These are phyloP conservation scores for Trichosporon asahii DNA, from an alignment of 1,284 basidiomycete species.

Conservation along the genomic window DNA sequence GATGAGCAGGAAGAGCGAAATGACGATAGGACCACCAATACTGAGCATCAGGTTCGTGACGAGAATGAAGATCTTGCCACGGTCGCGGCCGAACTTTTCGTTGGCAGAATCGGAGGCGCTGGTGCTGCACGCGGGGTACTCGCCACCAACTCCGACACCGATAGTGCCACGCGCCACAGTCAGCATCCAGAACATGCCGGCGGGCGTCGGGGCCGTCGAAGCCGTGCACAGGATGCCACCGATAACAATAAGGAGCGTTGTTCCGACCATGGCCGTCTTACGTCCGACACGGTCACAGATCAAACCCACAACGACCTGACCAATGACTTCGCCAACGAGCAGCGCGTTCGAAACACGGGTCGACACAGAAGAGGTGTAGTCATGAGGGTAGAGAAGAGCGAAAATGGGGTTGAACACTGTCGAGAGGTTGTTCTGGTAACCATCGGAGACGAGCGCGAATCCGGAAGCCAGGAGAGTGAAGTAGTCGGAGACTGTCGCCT, in stretches of 20 bases:
- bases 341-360: constrained; percentile 35
- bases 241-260: constrained; percentile 32
- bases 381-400: constrained; percentile 20
- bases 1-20: constrained; percentile 26
- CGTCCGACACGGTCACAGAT: constrained; percentile 36
- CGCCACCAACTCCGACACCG: constrained; percentile 68
- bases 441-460: constrained; percentile 38
- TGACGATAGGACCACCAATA: constrained; percentile 28
- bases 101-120: constrained; percentile 68
- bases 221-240: constrained; percentile 31
- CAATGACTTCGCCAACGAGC: constrained; percentile 32
- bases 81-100: constrained; percentile 56
- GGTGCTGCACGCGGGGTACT: constrained; percentile 68
- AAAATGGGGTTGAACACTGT: constrained; percentile 28
- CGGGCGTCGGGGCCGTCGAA: constrained; percentile 24
- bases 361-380: constrained; percentile 27
- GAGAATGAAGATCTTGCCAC: constrained; percentile 64
- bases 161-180: constrained; percentile 67
- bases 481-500: constrained; percentile 21
- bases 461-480: constrained; percentile 37
- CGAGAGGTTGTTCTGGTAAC: constrained; percentile 41
- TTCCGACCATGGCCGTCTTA: constrained; percentile 34
- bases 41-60: constrained; percentile 64
- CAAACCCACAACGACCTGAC: constrained; percentile 28
- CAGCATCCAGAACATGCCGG: constrained; percentile 66